These are phyloP conservation scores for Phallus indusiatus DNA, from an alignment of 768 basidiomycete genomes.

Conservation along the genomic window DNA sequence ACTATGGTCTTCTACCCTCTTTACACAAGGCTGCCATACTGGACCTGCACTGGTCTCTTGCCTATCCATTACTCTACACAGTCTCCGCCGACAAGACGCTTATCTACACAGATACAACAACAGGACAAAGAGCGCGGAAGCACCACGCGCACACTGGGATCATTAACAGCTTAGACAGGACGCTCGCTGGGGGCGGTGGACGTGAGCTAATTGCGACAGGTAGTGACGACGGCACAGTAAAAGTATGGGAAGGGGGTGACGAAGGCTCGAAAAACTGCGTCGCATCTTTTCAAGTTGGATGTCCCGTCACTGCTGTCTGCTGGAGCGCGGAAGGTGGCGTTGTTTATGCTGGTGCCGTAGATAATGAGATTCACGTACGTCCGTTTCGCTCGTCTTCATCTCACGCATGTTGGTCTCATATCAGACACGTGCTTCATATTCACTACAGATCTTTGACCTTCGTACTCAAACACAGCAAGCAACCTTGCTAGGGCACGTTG, in stretches of 20 bases:
- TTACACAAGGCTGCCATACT: slow-evolving; percentile 87
- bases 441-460: slow-evolving; percentile 72
- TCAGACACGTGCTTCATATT: slow-evolving; percentile 10
- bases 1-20: slow-evolving; percentile 79
- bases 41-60: slow-evolving; percentile 86
- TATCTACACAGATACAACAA: slow-evolving; percentile 64
- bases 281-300: slow-evolving; percentile 74
- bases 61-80: slow-evolving; percentile 63
- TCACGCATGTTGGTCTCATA: neutral
- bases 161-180: slow-evolving; percentile 82
- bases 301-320: slow-evolving; percentile 85
- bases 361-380: slow-evolving; percentile 96
- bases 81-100: slow-evolving; percentile 88
- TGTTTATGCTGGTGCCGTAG: slow-evolving; percentile 85
- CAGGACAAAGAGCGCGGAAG: slow-evolving; percentile 72
- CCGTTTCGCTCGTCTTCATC: slow-evolving; percentile 29
- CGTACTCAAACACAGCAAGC: slow-evolving; percentile 78
- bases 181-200: slow-evolving; percentile 75
- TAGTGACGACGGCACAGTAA: slow-evolving; percentile 86
- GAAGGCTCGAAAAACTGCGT: slow-evolving; percentile 66
- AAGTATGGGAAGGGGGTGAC: slow-evolving; percentile 84
- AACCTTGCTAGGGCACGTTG: slow-evolving; percentile 73
- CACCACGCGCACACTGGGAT: slow-evolving; percentile 87
- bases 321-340: slow-evolving; percentile 89
- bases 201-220: slow-evolving; percentile 80